Evolutionary conservation across 768 basidiomycete species (phyloP), one percentile per base, ranked within the genome.

Genomic region (Suillus variegatus): DNA sequence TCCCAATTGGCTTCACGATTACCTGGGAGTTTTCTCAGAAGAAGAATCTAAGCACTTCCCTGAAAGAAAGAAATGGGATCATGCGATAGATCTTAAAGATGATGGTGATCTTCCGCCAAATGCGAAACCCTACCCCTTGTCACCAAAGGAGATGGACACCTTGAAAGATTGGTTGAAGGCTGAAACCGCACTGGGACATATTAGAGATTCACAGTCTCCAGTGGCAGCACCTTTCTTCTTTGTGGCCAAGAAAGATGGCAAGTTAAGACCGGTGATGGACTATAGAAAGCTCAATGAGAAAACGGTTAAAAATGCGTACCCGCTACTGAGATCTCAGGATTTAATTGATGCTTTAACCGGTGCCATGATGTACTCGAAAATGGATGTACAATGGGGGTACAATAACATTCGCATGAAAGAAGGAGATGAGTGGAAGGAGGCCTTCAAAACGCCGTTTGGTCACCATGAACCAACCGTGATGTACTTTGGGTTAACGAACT

Each of bases 341-440:
- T 41, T 13, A 28, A 60, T 47, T 4, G 51, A 67, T 25, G 36
- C 52, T 2, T 22, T 64, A 10, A 64, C 61, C 8, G 51, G 54
- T 14, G 55, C 62, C 3, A 64, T 20, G 1, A 3, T 60, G 9
- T 67, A 61, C 28, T 61, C 66, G 0, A 67, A 67, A 73, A 4
- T 46, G 46, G 46, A 46, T n/a, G 46, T 46, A 46, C 0, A 10
- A 46, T 46, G 46, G 46, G 46, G 46, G 1, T 46, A n/a, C n/a
- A 46, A 46, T 1, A 46, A 46, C 4, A 46, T 47, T n/a, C 10
- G 9, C 8, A 78, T 85, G 57, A 75, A 74, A 14, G 72, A 78
- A 51, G 82, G 81, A 4, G 76, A 84, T 64, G 72, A 82, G 68
- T 77, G 72, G 74, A 84, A 82, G 66, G 81, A 75, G 2, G 79